phyloP scores from a whole-genome alignment of 208 protist species.

The Trypanosoma cruzi region DNA sequence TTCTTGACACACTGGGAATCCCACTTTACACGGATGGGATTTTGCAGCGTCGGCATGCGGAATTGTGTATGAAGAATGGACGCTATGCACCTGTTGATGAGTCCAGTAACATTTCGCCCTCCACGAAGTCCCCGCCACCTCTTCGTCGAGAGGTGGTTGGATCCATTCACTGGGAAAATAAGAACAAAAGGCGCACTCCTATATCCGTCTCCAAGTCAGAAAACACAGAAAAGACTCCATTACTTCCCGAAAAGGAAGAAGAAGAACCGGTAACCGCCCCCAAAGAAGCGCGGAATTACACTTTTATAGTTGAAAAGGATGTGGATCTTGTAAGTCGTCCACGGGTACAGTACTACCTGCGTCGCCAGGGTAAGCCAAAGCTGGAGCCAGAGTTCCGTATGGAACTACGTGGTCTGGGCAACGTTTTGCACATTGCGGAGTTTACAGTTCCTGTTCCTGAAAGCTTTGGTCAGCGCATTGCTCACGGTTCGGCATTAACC shows the following conservation, averaged over 20 bases:
- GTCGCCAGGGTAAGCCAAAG: conserved; percentile 38
- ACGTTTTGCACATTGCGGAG: conserved; percentile 50
- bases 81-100: conserved; percentile 57
- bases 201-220: conserved; percentile 20
- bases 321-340: conserved; percentile 64
- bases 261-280: conserved; percentile 1
- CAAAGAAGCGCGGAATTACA: conserved; percentile 36
- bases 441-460: conserved; percentile 48
- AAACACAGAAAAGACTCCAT: neutral
- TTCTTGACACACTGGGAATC: conserved; percentile 86
- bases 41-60: conserved; percentile 63
- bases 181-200: conserved; percentile 24
- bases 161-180: conserved; percentile 72
- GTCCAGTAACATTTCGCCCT: conserved; percentile 28
- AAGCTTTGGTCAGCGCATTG: conserved; percentile 25
- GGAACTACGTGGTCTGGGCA: conserved; percentile 32
- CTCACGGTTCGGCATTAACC: conserved; percentile 53
- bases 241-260: conserved; percentile 1
- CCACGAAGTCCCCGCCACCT: conserved; percentile 72
- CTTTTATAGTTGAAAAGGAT: conserved; percentile 43
- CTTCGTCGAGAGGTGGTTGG: conserved; percentile 64
- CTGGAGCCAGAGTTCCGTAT: conserved; percentile 34
- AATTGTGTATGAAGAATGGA: conserved; percentile 53
- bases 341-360: conserved; percentile 88
- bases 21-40: conserved; percentile 61